phyloP scores from a whole-genome alignment of 2,329 filamentous ascomycete species.

The Fusarium sp. region DNA sequence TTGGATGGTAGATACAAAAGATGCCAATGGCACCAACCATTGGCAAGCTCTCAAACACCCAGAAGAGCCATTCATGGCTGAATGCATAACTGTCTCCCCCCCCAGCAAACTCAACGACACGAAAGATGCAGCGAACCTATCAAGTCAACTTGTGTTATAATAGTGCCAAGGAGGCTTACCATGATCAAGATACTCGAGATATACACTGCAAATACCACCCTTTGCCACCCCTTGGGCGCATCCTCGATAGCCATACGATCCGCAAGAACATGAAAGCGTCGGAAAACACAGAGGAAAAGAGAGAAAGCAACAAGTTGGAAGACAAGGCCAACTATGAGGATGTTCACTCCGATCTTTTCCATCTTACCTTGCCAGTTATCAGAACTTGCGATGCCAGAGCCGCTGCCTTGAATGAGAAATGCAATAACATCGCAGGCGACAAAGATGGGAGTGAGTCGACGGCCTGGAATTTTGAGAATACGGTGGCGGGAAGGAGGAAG shows the following conservation, averaged over 20 bases:
- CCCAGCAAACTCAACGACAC: slow-evolving; percentile 66
- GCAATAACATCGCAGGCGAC: slow-evolving; percentile 61
- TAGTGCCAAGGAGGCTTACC: slow-evolving; percentile 51
- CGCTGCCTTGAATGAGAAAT: slow-evolving; percentile 60
- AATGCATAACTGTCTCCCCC: slow-evolving; percentile 65
- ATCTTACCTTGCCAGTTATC: slow-evolving; percentile 58
- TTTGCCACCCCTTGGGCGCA: slow-evolving; percentile 54
- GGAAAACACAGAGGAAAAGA: slow-evolving; percentile 57
- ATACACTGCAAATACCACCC: slow-evolving; percentile 58
- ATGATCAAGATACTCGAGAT: slow-evolving; percentile 61
- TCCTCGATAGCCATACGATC: slow-evolving; percentile 36
- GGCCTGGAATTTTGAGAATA: slow-evolving; percentile 55
- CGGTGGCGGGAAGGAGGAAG: slow-evolving; percentile 52
- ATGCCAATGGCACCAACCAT: slow-evolving; percentile 62
- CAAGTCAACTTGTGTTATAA: neutral
- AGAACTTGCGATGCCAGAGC: slow-evolving; percentile 59
- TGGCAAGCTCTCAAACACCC: slow-evolving; percentile 64
- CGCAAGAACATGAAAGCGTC: slow-evolving; percentile 55
- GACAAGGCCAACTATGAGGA: slow-evolving; percentile 59
- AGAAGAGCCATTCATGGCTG: slow-evolving; percentile 66
- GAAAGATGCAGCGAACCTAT: slow-evolving; percentile 65
- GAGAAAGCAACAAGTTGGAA: slow-evolving; percentile 58
- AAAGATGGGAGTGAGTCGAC: slow-evolving; percentile 60
- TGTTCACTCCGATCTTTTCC: slow-evolving; percentile 56
- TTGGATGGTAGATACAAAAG: slow-evolving; percentile 65